A percentile compares a stretch with the other conserved stretches of the same genome.
phyloP scores from a whole-genome alignment of 1,139 yeast species.

The Suhomyces anneliseae region DNA sequence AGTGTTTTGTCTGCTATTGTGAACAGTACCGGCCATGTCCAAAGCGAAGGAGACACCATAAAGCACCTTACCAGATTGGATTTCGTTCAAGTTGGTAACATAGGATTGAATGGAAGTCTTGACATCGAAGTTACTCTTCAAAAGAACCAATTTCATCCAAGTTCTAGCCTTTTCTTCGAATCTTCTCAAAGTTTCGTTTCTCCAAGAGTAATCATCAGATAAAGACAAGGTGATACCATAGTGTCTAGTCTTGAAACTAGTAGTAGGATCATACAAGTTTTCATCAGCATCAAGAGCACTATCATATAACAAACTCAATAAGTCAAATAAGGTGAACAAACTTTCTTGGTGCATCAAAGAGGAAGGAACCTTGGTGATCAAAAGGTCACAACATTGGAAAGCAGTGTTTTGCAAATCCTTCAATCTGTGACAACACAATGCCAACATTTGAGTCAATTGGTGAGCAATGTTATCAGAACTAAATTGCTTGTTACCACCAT shows the following conservation, averaged over 20 bases:
- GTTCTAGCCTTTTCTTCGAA: slow-evolving; percentile 58
- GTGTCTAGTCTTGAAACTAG: slow-evolving; percentile 59
- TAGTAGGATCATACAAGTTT: slow-evolving; percentile 81
- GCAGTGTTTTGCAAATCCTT: slow-evolving; percentile 79
- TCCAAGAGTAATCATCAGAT: slow-evolving; percentile 79
- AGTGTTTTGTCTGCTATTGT: slow-evolving; percentile 17
- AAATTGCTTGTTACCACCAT: slow-evolving; percentile 52
- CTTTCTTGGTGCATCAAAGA: slow-evolving; percentile 74
- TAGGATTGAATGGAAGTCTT: slow-evolving; percentile 78
- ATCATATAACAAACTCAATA: slow-evolving; percentile 73
- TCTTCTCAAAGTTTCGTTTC: slow-evolving; percentile 63
- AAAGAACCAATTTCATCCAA: slow-evolving; percentile 63
- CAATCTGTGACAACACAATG: slow-evolving; percentile 76
- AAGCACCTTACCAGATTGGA: slow-evolving; percentile 46
- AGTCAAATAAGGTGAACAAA: slow-evolving; percentile 76
- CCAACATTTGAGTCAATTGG: slow-evolving; percentile 69
- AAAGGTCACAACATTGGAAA: slow-evolving; percentile 69
- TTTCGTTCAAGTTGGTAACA: slow-evolving; percentile 50
- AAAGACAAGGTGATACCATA: slow-evolving; percentile 62
- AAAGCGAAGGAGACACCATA: slow-evolving; percentile 88
- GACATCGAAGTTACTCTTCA: slow-evolving; percentile 66
- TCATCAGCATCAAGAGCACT: slow-evolving; percentile 86
- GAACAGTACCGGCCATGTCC: slow-evolving; percentile 77
- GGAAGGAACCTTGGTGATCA: slow-evolving; percentile 73
- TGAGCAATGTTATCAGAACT: slow-evolving; percentile 62